A percentile compares a stretch with the other conserved stretches of the same genome.
Conservation (phyloP, 805 yeast species). For the Monosporozyma servazzii region DNA sequence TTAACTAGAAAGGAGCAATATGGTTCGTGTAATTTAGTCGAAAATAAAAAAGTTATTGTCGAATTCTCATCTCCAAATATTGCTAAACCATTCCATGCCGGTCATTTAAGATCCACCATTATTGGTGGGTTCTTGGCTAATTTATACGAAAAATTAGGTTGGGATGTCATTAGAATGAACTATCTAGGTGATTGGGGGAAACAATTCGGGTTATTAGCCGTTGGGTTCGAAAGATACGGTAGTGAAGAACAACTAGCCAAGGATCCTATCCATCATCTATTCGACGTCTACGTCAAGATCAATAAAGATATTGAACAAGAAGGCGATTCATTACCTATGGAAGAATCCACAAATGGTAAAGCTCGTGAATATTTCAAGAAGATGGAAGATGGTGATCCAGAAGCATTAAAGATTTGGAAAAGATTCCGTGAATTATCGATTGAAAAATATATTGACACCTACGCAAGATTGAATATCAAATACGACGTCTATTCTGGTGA, state of each 20-base stretch:
- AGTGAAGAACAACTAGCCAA: constrained; percentile 52
- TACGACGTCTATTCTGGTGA: constrained; percentile 91
- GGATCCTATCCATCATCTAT: constrained; percentile 90
- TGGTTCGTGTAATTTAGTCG: constrained; percentile 71
- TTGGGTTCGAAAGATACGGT: constrained; percentile 84
- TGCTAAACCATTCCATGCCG: constrained; percentile 99
- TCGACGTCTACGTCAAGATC: constrained; percentile 81
- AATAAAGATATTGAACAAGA: constrained; percentile 62
- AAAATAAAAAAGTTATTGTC: constrained; percentile 58
- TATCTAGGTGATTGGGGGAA: constrained; percentile 99
- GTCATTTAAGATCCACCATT: constrained; percentile 92
- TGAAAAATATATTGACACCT: constrained; percentile 73
- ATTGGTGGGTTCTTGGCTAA: constrained; percentile 92
- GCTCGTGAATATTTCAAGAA: constrained; percentile 80
- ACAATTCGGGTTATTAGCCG: constrained; percentile 91
- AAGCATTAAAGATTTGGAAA: constrained; percentile 72
- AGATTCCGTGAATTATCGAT: constrained; percentile 84
- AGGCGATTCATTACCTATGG: constrained; percentile 40
- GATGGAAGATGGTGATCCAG: constrained; percentile 89
- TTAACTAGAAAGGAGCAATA: constrained; percentile 48
- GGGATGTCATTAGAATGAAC: constrained; percentile 82
- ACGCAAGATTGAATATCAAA: constrained; percentile 80
- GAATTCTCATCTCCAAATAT: constrained; percentile 97
- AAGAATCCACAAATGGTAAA: constrained; percentile 55
- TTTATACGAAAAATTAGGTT: constrained; percentile 81